Percentiles rank a stretch among this genome's conserved stretches.
These are phyloP conservation scores for Phialophora expanda DNA, from an alignment of 2,329 filamentous ascomycete species.

Conservation along the genomic window DNA sequence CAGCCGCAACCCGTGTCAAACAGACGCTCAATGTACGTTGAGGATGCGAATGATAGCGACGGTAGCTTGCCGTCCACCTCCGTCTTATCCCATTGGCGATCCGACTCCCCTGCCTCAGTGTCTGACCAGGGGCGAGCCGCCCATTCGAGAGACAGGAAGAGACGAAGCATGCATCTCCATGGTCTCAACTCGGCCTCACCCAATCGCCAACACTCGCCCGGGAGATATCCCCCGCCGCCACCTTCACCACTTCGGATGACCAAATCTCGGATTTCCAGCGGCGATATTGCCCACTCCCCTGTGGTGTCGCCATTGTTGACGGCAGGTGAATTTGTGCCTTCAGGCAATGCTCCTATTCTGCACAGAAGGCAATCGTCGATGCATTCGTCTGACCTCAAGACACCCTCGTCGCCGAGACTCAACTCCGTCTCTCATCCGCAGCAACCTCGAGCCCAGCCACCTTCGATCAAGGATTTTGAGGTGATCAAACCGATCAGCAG, in stretches of 20 bases:
- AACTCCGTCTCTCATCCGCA: conserved; percentile 76
- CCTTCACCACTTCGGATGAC: conserved; percentile 85
- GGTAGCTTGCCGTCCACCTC: conserved; percentile 84
- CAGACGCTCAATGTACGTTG: conserved; percentile 76
- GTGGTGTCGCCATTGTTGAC: conserved; percentile 87
- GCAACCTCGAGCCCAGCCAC: conserved; percentile 83
- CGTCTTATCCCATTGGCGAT: conserved; percentile 71
- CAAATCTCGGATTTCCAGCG: conserved; percentile 74
- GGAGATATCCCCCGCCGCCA: conserved; percentile 72
- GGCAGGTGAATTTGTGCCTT: conserved; percentile 67
- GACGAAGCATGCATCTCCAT: conserved; percentile 83
- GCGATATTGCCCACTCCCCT: conserved; percentile 66
- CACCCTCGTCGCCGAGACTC: conserved; percentile 81
- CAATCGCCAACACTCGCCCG: conserved; percentile 86
- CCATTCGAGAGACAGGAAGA: conserved; percentile 80
- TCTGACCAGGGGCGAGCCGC: conserved; percentile 75
- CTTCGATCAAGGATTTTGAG: conserved; percentile 98
- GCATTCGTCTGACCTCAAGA: conserved; percentile 72
- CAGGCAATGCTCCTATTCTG: conserved; percentile 56
- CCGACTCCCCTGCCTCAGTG: conserved; percentile 81
- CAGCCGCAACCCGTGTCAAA: conserved; percentile 68
- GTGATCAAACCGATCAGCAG: conserved; percentile 99
- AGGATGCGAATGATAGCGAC: conserved; percentile 86
- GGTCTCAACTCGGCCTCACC: conserved; percentile 71
- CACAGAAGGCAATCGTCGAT: conserved; percentile 90